Percentiles rank a stretch among this genome's conserved stretches.
These are phyloP conservation scores for Fusarium scirpi DNA, from an alignment of 2,329 filamentous ascomycete species.

Conservation along the genomic window DNA sequence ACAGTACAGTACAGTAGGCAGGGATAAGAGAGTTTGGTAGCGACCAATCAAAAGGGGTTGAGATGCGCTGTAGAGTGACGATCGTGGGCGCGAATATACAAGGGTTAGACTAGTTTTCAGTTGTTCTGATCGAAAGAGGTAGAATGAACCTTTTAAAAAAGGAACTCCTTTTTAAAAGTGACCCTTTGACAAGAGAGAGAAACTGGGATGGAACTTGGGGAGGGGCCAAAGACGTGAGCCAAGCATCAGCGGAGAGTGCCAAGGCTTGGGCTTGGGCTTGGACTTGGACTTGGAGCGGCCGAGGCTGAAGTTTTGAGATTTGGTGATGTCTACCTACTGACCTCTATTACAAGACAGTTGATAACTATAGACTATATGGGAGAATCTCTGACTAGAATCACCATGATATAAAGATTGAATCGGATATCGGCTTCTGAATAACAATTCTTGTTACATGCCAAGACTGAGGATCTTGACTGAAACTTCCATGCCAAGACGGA, in stretches of 20 bases:
- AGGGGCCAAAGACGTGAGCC: conserved; percentile 28
- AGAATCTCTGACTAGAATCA: not conserved
- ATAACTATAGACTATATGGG: not conserved
- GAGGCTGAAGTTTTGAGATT: conserved; percentile 13
- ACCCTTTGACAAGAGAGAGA: not conserved
- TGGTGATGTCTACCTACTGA: not conserved
- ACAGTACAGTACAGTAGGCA: conserved; percentile 3
- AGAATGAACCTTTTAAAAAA: conserved; percentile 29
- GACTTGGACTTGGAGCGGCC: conserved; percentile 5
- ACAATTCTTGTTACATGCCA: conserved; percentile 35
- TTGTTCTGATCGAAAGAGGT: conserved; percentile 8
- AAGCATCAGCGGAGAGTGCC: conserved; percentile 37
- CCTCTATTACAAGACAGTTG: not conserved
- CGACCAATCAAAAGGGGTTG: conserved; percentile 13
- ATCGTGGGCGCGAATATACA: not conserved
- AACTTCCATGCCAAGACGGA: conserved; percentile 36
- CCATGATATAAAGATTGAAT: not conserved
- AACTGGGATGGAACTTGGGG: conserved; percentile 19
- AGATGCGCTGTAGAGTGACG: not conserved
- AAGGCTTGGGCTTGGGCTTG: conserved; percentile 36
- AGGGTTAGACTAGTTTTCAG: conserved; percentile 3
- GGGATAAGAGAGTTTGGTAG: conserved; percentile 13
- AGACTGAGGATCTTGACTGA: conserved; percentile 27
- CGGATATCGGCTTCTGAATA: conserved; percentile 2
- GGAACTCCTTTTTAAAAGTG: not conserved